Evolutionary conservation across 2,329 filamentous ascomycete species (phyloP).

Genomic region (Pseudogymnoascus sp.): DNA sequence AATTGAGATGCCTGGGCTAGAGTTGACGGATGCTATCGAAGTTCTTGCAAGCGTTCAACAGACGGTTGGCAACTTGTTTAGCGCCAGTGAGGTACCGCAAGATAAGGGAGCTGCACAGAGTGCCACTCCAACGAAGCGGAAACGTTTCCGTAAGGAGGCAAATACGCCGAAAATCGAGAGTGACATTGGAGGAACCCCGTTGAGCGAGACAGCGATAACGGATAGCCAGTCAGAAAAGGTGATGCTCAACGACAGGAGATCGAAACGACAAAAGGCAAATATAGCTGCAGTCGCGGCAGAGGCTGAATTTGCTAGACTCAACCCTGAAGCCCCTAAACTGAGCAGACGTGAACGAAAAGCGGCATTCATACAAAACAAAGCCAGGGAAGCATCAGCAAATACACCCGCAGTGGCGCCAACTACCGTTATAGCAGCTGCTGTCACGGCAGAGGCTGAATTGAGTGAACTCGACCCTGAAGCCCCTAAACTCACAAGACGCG

Average conservation of each 20-base stretch:
- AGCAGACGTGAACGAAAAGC: background rate
- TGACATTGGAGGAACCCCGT: background rate
- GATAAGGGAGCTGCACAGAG: background rate
- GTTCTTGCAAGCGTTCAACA: background rate
- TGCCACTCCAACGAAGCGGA: background rate
- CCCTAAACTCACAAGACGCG: background rate
- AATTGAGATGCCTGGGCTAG: background rate
- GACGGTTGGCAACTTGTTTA: background rate
- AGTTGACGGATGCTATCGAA: background rate
- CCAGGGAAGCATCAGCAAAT: background rate
- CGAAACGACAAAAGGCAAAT: background rate
- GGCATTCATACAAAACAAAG: background rate
- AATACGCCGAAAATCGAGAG: background rate
- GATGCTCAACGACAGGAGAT: background rate
- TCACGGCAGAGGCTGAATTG: background rate
- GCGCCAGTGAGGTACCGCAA: background rate
- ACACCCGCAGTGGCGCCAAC: background rate
- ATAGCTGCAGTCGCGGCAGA: background rate
- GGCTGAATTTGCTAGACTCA: background rate
- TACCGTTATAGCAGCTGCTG: background rate
- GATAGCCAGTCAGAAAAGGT: background rate
- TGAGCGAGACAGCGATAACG: background rate
- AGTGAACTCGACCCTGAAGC: background rate
- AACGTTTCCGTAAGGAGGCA: background rate
- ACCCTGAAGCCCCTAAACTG: background rate